A percentile compares a stretch with the other conserved stretches of the same genome.
Evolutionary conservation across 2,329 filamentous ascomycete genomes (phyloP).

Genomic region (Pseudocercospora fuligena): DNA sequence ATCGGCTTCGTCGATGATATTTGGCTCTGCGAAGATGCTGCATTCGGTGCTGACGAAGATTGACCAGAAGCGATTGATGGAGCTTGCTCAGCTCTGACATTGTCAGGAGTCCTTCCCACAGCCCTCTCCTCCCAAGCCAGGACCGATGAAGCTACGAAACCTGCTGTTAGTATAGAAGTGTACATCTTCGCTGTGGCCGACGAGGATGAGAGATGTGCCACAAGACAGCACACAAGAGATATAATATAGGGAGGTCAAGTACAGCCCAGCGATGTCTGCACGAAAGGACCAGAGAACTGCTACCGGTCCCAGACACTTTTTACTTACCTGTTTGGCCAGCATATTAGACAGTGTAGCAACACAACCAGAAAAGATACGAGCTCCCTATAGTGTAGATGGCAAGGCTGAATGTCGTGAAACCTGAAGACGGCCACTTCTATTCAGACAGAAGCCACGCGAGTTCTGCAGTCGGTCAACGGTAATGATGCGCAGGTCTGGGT

Average conservation of each 20-base stretch:
- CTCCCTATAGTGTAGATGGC: background rate
- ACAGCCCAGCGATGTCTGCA: slow-evolving; percentile 1
- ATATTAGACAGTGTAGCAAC: slow-evolving; percentile 8
- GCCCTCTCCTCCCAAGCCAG: slow-evolving; percentile 2
- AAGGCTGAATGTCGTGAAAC: slow-evolving; percentile 6
- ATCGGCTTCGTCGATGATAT: background rate
- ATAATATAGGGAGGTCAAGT: slow-evolving; percentile 5
- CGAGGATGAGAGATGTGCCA: background rate
- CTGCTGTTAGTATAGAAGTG: slow-evolving; percentile 7
- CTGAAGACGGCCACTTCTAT: background rate
- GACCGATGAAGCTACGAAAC: slow-evolving; percentile 11
- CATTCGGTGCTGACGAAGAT: background rate
- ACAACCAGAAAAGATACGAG: slow-evolving; percentile 2
- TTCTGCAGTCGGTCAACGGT: background rate
- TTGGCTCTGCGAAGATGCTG: background rate
- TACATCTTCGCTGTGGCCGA: slow-evolving; percentile 6
- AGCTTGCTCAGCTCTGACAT: background rate
- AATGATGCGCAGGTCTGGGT: background rate
- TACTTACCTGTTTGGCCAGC: background rate
- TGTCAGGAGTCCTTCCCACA: background rate
- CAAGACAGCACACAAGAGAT: background rate
- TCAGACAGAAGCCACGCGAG: background rate
- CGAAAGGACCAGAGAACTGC: background rate
- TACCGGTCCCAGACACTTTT: slow-evolving; percentile 3
- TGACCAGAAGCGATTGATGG: background rate